These are phyloP conservation scores for Boletus semigastroideus DNA, from an alignment of 1,284 basidiomycete species.

Conservation along the genomic window DNA sequence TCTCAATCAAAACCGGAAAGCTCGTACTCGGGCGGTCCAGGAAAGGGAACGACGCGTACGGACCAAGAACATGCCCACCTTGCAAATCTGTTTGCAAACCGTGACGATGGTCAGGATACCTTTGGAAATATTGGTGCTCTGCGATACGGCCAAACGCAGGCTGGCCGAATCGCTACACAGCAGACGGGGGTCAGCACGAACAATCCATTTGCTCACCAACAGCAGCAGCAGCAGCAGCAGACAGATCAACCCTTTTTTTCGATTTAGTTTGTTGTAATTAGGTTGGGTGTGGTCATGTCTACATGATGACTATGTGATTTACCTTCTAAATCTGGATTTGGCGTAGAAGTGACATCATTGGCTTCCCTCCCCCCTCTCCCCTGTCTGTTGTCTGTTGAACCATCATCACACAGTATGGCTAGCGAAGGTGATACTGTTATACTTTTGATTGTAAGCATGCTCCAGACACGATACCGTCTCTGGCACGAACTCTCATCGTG, in stretches of 20 bases:
- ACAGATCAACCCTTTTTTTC: constrained; percentile 86
- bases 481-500: too few relatives aligned
- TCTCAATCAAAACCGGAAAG: constrained; percentile 29
- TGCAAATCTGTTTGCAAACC: constrained; percentile 78
- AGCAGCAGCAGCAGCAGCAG: constrained; percentile 56
- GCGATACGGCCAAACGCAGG: constrained; percentile 70
- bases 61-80: constrained; percentile 73
- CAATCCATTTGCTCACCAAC: constrained; percentile 75
- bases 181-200: constrained; percentile 57
- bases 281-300: background rate
- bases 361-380: background rate
- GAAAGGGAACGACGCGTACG: constrained; percentile 35
- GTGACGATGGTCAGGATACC: constrained; percentile 89
- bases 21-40: constrained; percentile 23
- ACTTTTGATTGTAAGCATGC: constrained; percentile 20
- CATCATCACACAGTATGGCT: constrained; percentile 15
- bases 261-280: constrained; percentile 43
- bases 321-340: constrained; percentile 19
- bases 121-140: constrained; percentile 87
- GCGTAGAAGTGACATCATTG: constrained; percentile 26
- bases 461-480: background rate
- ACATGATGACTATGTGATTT: background rate
- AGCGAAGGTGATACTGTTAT: constrained; percentile 21
- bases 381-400: background rate
- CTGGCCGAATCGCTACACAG: constrained; percentile 57